These are phyloP conservation scores for Phytopythium chamaehyphon DNA, from an alignment of 352 stramenopile species.

Conservation along the genomic window DNA sequence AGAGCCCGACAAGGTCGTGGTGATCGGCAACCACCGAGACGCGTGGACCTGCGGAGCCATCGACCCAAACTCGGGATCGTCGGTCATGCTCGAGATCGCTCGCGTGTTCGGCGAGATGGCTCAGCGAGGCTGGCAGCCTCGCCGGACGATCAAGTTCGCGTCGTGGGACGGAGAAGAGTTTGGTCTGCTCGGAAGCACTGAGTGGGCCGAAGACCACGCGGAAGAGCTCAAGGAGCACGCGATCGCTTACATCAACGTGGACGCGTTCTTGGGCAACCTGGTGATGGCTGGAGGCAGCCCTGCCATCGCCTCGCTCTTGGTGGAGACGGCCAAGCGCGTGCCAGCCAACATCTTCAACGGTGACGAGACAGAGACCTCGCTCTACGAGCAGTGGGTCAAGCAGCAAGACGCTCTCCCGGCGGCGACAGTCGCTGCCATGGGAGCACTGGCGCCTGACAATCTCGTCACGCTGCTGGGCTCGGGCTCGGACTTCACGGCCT, in stretches of 20 bases:
- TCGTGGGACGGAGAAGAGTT: slow-evolving; percentile 88
- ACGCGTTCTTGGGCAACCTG: slow-evolving; percentile 52
- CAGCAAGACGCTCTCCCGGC: slow-evolving; percentile 5
- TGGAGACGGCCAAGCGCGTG: slow-evolving; percentile 49
- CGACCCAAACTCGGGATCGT: slow-evolving; percentile 81
- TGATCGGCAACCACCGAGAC: slow-evolving; percentile 91
- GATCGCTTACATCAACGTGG: slow-evolving; percentile 81
- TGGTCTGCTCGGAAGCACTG: slow-evolving; percentile 59
- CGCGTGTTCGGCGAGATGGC: slow-evolving; percentile 62
- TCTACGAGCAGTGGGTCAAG: slow-evolving; percentile 38
- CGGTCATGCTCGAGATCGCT: slow-evolving; percentile 81
- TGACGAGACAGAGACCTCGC: slow-evolving; percentile 13
- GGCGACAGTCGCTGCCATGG: neutral
- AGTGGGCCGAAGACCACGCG: slow-evolving; percentile 63
- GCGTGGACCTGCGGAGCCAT: slow-evolving; percentile 86
- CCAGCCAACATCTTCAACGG: slow-evolving; percentile 31
- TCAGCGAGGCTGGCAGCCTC: slow-evolving; percentile 61
- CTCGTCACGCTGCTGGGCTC: slow-evolving; percentile 35
- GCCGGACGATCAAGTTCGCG: slow-evolving; percentile 73
- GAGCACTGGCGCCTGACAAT: slow-evolving; percentile 19
- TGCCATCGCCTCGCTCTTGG: slow-evolving; percentile 50
- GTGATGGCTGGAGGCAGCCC: slow-evolving; percentile 49
- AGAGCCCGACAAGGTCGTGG: slow-evolving; percentile 60
- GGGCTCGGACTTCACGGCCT: slow-evolving; percentile 58
- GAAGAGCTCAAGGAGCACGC: slow-evolving; percentile 44